Evolutionary conservation across 2,329 filamentous ascomycete species (phyloP).

Genomic region (Ploettnerulaceae sp.): DNA sequence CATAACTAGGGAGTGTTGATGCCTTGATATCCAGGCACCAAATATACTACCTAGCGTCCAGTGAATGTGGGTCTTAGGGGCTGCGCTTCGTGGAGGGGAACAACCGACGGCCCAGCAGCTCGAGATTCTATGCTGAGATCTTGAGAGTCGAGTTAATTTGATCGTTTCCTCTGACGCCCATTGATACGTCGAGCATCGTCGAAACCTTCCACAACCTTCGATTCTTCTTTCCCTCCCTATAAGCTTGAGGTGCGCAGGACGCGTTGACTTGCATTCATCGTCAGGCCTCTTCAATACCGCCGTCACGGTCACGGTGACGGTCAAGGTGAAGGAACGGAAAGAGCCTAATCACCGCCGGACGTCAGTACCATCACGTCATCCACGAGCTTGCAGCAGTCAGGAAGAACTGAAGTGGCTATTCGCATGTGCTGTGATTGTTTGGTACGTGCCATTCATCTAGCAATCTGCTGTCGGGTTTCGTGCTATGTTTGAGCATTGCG

Average conservation of each 20-base stretch:
- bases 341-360: slow-evolving; percentile 19
- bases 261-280: slow-evolving; percentile 14
- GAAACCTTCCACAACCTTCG: slow-evolving; percentile 1
- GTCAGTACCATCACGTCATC: not conserved
- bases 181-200: slow-evolving; percentile 14
- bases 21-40: too few species aligned
- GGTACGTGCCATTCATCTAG: not conserved
- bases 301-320: not conserved
- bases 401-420: not conserved
- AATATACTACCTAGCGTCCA: too few species aligned
- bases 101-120: too few species aligned
- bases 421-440: not conserved
- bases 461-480: not conserved
- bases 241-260: slow-evolving; percentile 19
- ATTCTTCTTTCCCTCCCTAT: not conserved
- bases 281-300: not conserved
- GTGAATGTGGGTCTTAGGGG: too few species aligned
- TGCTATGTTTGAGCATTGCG: slow-evolving; percentile 3
- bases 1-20: too few species aligned
- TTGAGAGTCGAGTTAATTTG: too few species aligned
- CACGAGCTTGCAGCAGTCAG: not conserved
- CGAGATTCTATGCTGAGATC: too few species aligned
- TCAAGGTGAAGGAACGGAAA: slow-evolving; percentile 10
- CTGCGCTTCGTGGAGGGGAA: too few species aligned
- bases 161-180: too few species aligned